These are phyloP conservation scores for Aurantiochytrium sp. DNA, from an alignment of 108 stramenopile genomes.

Conservation along the genomic window DNA sequence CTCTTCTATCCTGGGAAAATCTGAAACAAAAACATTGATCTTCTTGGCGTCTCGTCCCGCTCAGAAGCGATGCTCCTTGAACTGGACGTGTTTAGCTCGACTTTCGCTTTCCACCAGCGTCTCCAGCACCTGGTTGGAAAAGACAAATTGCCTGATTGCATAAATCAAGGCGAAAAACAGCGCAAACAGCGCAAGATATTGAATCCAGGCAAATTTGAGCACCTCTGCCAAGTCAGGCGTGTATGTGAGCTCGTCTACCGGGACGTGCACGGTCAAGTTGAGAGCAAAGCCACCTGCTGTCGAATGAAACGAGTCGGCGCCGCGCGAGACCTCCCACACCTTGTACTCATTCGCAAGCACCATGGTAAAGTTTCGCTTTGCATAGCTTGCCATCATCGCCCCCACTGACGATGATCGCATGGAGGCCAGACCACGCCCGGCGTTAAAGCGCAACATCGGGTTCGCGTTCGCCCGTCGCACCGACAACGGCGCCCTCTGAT, in stretches of 20 bases:
- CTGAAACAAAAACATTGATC: no score
- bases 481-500: not conserved
- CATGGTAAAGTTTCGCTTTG: constrained; percentile 11
- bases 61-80: not conserved
- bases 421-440: not conserved
- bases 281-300: not conserved
- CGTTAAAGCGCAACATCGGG: not conserved
- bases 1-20: not conserved
- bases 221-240: not conserved
- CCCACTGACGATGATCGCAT: not conserved
- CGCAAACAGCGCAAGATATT: not conserved
- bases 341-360: not conserved
- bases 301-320: not conserved
- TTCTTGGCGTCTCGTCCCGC: not conserved
- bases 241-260: not conserved
- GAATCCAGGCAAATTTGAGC: not conserved
- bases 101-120: not conserved
- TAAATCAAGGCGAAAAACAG: not conserved
- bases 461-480: not conserved
- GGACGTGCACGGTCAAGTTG: not conserved
- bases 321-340: not conserved
- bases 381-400: not conserved
- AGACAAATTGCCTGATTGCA: not conserved
- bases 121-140: not conserved
- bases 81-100: not conserved